Evolutionary conservation across 1,284 basidiomycete species (phyloP).

Genomic region (Heterobasidion annosum): DNA sequence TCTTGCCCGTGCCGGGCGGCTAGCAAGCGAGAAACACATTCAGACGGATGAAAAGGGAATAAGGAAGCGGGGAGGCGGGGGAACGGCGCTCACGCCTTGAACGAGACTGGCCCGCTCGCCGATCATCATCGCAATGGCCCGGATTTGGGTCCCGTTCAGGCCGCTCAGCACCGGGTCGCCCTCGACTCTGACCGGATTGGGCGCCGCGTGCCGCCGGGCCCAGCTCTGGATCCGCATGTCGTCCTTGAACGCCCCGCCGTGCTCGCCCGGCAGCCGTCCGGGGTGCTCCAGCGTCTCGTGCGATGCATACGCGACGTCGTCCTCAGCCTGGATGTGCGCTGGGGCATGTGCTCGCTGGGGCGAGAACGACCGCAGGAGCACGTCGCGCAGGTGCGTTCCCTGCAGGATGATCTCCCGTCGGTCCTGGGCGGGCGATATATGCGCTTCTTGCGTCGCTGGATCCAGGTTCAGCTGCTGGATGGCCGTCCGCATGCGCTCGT

Average conservation of each 20-base stretch:
- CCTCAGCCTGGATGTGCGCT: slow-evolving; percentile 18
- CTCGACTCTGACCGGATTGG: slow-evolving; percentile 58
- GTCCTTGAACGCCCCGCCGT: slow-evolving; percentile 49
- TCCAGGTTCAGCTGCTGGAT: slow-evolving; percentile 53
- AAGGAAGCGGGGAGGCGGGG: slow-evolving; percentile 1
- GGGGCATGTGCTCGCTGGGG: slow-evolving; percentile 19
- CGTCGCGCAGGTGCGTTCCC: slow-evolving; percentile 64
- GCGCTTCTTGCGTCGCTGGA: slow-evolving; percentile 31
- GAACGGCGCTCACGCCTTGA: slow-evolving; percentile 62
- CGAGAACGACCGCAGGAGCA: slow-evolving; percentile 47
- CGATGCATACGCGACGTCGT: slow-evolving; percentile 25
- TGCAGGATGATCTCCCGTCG: slow-evolving; percentile 43
- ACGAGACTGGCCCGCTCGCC: slow-evolving; percentile 72
- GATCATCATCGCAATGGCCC: slow-evolving; percentile 85
- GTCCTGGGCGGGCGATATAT: slow-evolving; percentile 12
- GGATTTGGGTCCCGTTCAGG: slow-evolving; percentile 73
- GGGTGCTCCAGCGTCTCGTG: slow-evolving; percentile 26
- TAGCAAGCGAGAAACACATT: slow-evolving; percentile 18
- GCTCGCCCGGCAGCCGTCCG: slow-evolving; percentile 14
- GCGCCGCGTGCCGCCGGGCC: slow-evolving; percentile 56
- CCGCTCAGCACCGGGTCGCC: slow-evolving; percentile 69
- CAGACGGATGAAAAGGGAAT: slow-evolving; percentile 3
- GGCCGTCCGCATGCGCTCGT: slow-evolving; percentile 64
- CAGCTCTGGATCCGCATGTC: slow-evolving; percentile 72
- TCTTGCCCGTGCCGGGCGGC: slow-evolving; percentile 97